Conservation (phyloP, 208 protist species). For the Trichomonas gallinae region DNA sequence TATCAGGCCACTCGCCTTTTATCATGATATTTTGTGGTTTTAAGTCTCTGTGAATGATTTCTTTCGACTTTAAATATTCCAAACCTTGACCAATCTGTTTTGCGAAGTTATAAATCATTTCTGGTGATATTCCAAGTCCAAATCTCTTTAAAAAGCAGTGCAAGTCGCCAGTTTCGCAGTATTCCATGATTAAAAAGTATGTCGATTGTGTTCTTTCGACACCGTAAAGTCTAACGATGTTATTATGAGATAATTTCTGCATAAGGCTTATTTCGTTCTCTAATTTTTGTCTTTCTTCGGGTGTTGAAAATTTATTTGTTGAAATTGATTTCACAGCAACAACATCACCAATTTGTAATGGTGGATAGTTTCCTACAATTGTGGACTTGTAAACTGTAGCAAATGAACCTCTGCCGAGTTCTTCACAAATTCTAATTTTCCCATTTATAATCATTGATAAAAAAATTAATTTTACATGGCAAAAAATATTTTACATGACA, state of each 20-base stretch:
- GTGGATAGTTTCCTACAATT: neutral
- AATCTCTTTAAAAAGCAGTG: neutral
- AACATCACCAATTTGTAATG: neutral
- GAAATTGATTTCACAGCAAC: conserved; percentile 22
- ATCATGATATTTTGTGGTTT: conserved; percentile 21
- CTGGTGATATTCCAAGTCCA: neutral
- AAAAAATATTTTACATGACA: too few species aligned
- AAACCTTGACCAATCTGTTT: neutral
- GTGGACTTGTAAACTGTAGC: neutral
- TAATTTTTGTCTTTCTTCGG: conserved; percentile 24
- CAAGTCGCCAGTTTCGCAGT: neutral
- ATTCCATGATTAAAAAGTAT: conserved; percentile 26
- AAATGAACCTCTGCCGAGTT: neutral
- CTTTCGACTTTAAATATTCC: neutral
- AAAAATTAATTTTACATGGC: too few species aligned
- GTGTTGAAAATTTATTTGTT: neutral
- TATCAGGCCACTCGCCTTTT: neutral
- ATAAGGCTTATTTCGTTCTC: conserved; percentile 36
- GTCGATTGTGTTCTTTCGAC: conserved; percentile 27
- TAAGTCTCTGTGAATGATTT: conserved; percentile 22
- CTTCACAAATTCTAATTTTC: neutral
- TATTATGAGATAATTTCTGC: conserved; percentile 34
- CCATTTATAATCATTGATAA: neutral
- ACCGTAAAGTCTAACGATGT: conserved; percentile 43
- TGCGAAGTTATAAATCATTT: neutral